Conservation (phyloP, 345 rosid genomes). For the Camelina hispida region DNA sequence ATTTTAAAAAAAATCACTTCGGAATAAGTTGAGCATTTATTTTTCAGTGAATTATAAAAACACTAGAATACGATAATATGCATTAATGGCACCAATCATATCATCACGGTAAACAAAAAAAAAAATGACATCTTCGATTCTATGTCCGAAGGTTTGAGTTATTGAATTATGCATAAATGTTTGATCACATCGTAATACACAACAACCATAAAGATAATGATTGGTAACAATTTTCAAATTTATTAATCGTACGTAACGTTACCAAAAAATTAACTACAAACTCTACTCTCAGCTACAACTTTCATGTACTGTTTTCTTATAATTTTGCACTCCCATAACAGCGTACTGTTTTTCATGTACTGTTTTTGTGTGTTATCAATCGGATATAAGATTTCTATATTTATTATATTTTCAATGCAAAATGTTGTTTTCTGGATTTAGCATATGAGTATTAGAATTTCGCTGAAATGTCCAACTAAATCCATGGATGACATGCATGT, state of each 20-base stretch:
- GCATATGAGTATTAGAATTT: background rate
- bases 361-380: too few species aligned
- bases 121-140: slow-evolving; percentile 17
- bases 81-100: slow-evolving; percentile 30
- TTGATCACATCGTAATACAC: background rate
- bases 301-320: too few species aligned
- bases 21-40: background rate
- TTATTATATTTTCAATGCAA: background rate
- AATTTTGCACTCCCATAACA: too few species aligned
- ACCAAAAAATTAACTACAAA: too few species aligned
- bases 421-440: background rate
- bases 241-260: too few species aligned
- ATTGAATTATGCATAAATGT: slow-evolving; percentile 1
- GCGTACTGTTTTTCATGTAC: too few species aligned
- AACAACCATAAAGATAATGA: background rate
- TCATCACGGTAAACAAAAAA: slow-evolving; percentile 4
- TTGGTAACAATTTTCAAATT: too few species aligned
- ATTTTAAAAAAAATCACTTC: background rate
- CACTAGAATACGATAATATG: slow-evolving; percentile 19
- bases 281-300: too few species aligned
- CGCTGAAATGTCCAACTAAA: background rate
- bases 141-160: background rate
- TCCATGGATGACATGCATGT: background rate
- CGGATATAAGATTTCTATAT: background rate
- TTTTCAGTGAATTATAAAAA: slow-evolving; percentile 10